These are phyloP conservation scores for Daldinia eschscholtzii DNA, from an alignment of 2,329 filamentous ascomycete species.

Conservation along the genomic window DNA sequence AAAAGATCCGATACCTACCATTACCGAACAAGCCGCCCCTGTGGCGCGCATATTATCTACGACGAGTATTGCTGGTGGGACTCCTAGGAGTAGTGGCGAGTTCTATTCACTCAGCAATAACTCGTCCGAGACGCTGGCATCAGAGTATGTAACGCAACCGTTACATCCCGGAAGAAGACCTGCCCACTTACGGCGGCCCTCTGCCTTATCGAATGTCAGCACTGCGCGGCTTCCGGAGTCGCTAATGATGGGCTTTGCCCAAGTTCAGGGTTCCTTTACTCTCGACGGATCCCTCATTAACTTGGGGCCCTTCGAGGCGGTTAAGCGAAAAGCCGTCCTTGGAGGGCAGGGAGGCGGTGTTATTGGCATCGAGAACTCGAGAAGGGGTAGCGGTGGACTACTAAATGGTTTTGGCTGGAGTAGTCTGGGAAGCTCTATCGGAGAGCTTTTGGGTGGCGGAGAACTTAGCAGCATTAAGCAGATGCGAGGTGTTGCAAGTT, in stretches of 20 bases:
- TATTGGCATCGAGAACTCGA: slow-evolving; percentile 80
- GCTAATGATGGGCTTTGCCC: slow-evolving; percentile 97
- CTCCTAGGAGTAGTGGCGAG: slow-evolving; percentile 91
- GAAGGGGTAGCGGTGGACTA: slow-evolving; percentile 82
- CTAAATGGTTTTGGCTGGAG: slow-evolving; percentile 90
- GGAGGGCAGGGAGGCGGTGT: slow-evolving; percentile 90
- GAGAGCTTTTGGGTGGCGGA: slow-evolving; percentile 85
- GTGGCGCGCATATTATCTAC: slow-evolving; percentile 80
- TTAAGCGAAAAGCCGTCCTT: slow-evolving; percentile 93
- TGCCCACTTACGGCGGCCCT: slow-evolving; percentile 61
- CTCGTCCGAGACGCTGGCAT: slow-evolving; percentile 91
- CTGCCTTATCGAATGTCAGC: slow-evolving; percentile 58
- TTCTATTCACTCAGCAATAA: slow-evolving; percentile 97
- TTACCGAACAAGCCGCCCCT: slow-evolving; percentile 70
- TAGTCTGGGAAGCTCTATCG: slow-evolving; percentile 86
- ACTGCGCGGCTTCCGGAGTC: slow-evolving; percentile 74
- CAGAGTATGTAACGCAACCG: slow-evolving; percentile 80
- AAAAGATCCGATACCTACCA: slow-evolving; percentile 62
- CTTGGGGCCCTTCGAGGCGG: slow-evolving; percentile 90
- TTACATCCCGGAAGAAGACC: slow-evolving; percentile 55
- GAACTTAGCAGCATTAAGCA: slow-evolving; percentile 95
- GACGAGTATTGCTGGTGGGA: slow-evolving; percentile 79
- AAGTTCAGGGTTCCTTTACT: slow-evolving; percentile 91
- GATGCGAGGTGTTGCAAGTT: slow-evolving; percentile 89
- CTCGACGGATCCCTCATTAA: slow-evolving; percentile 93